A percentile compares a stretch with the other conserved stretches of the same genome.
Evolutionary conservation across 1,284 basidiomycete species (phyloP).

Genomic region (Cryptococcus deneoformans): DNA sequence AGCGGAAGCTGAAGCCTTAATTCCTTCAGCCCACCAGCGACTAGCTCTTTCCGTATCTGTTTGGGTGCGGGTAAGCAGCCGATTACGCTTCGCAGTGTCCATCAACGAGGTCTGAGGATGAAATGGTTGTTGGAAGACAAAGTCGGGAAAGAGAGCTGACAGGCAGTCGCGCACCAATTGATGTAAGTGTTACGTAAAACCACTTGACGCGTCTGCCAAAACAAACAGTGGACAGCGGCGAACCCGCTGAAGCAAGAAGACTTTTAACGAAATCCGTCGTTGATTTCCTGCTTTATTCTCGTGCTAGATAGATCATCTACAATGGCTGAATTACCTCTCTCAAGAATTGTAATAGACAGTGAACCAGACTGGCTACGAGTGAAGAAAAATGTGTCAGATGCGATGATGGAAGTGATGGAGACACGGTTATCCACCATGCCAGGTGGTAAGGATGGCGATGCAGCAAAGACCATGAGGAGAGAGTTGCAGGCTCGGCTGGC

Average conservation of each 20-base stretch:
- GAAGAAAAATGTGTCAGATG: constrained; percentile 29
- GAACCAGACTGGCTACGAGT: constrained; percentile 45
- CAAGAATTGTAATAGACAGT: constrained; percentile 36
- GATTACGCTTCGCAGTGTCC: too few relatives aligned
- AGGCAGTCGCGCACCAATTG: too few relatives aligned
- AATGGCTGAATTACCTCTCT: constrained; percentile 23
- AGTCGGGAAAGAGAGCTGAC: too few relatives aligned
- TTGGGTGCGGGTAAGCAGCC: too few relatives aligned
- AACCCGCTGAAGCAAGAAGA: too few relatives aligned
- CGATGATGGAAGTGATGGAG: constrained; percentile 28
- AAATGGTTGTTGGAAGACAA: too few relatives aligned
- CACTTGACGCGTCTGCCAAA: neutral
- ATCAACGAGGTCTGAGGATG: too few relatives aligned
- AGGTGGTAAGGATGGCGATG: constrained; percentile 33
- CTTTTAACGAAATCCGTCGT: too few relatives aligned
- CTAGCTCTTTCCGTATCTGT: too few relatives aligned
- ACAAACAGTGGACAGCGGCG: neutral
- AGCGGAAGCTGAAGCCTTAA: neutral
- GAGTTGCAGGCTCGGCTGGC: constrained; percentile 38
- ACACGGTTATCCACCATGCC: constrained; percentile 34
- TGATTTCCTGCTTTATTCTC: neutral
- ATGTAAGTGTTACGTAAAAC: too few relatives aligned
- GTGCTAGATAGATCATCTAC: neutral
- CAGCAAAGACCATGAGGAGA: constrained; percentile 27
- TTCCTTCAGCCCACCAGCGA: too few relatives aligned